Conservation (phyloP, 208 protist species). For the Acanthamoeba royreba region DNA sequence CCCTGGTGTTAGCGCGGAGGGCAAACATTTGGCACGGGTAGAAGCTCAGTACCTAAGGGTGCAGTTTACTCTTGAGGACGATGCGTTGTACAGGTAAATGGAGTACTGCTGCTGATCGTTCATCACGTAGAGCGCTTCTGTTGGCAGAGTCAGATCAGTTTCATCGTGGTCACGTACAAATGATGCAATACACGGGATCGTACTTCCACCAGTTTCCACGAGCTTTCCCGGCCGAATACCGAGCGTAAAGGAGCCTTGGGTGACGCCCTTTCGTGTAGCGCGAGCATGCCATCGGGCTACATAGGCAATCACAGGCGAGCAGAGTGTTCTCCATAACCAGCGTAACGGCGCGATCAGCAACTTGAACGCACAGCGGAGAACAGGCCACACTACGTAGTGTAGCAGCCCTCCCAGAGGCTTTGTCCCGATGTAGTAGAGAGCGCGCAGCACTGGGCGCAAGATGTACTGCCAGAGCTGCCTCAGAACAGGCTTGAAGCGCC, state of each 20-base stretch:
- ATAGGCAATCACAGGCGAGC: not conserved
- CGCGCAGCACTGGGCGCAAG: not conserved
- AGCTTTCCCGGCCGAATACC: not conserved
- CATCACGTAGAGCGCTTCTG: not conserved
- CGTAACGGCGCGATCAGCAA: not conserved
- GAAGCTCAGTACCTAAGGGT: not conserved
- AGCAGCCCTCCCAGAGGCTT: not conserved
- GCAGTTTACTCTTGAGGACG: not conserved
- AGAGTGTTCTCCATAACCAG: not conserved
- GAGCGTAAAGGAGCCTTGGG: not conserved
- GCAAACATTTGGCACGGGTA: not conserved
- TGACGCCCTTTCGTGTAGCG: not conserved
- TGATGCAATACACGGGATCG: no score
- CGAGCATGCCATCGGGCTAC: not conserved
- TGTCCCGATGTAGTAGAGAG: not conserved
- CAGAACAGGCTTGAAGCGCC: no score
- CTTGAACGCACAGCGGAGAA: not conserved
- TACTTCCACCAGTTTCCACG: not conserved
- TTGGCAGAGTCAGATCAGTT: not conserved
- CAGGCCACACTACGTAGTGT: not conserved
- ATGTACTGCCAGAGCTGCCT: not conserved
- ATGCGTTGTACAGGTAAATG: not conserved
- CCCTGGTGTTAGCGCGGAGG: not conserved
- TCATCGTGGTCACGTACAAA: no score
- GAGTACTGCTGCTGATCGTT: not conserved